phyloP scores from a whole-genome alignment of 2,329 filamentous ascomycete species.

The Aspergillus pseudoterreus region DNA sequence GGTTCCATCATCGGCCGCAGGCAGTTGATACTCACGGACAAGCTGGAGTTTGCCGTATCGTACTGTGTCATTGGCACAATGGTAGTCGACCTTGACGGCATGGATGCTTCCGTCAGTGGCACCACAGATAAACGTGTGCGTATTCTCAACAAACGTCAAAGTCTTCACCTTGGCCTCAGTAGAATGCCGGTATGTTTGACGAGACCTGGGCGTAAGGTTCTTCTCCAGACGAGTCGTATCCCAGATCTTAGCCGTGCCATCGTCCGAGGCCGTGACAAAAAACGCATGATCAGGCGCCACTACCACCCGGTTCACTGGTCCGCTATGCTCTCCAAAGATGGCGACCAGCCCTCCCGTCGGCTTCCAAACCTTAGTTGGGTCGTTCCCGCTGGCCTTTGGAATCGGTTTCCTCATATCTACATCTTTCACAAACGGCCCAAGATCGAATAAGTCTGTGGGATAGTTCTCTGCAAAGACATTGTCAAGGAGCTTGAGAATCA shows the following conservation, averaged over 20 bases:
- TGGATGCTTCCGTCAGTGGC: slow-evolving; percentile 87
- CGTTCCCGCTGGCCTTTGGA: slow-evolving; percentile 51
- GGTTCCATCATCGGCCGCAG: slow-evolving; percentile 25
- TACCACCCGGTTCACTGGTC: slow-evolving; percentile 74
- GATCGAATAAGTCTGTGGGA: slow-evolving; percentile 56
- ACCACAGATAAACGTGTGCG: slow-evolving; percentile 88
- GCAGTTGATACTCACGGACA: slow-evolving; percentile 75
- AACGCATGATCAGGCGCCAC: slow-evolving; percentile 88
- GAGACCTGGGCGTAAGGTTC: slow-evolving; percentile 81
- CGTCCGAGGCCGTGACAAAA: slow-evolving; percentile 89
- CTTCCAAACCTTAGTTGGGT: slow-evolving; percentile 66
- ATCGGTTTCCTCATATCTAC: slow-evolving; percentile 54
- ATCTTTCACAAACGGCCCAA: slow-evolving; percentile 77
- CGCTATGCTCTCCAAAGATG: slow-evolving; percentile 82
- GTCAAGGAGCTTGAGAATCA: slow-evolving; percentile 65
- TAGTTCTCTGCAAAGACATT: slow-evolving; percentile 72
- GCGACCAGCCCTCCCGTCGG: slow-evolving; percentile 81
- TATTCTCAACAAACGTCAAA: slow-evolving; percentile 87
- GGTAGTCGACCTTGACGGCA: slow-evolving; percentile 76
- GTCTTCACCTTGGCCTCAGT: slow-evolving; percentile 70
- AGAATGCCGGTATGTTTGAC: slow-evolving; percentile 77
- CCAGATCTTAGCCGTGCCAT: slow-evolving; percentile 89
- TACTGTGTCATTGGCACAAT: slow-evolving; percentile 53
- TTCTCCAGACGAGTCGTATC: slow-evolving; percentile 85
- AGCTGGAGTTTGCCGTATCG: slow-evolving; percentile 76